phyloP scores from a whole-genome alignment of 108 stramenopile genomes.

The Skeletonema marinoi region DNA sequence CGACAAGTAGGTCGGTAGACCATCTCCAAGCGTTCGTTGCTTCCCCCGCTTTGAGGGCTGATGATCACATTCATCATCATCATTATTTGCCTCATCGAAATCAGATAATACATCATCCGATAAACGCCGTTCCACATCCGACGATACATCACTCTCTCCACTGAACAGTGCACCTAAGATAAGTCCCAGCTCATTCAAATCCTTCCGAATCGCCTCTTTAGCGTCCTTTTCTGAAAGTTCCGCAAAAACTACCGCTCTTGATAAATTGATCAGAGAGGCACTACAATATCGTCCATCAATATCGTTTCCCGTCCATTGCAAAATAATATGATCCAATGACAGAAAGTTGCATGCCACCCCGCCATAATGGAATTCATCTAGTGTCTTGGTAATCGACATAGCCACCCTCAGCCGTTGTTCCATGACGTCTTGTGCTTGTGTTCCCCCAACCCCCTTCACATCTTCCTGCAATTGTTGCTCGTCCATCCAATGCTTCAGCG shows the following conservation, averaged over 20 bases:
- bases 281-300: neutral
- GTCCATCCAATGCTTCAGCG: constrained; percentile 1
- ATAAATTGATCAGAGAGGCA: constrained; percentile 1
- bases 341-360: constrained; percentile 1
- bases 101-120: neutral
- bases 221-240: neutral
- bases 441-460: neutral
- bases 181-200: constrained; percentile 9
- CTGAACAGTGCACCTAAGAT: neutral
- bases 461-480: neutral
- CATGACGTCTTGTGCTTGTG: neutral
- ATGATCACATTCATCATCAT: neutral
- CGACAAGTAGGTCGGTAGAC: constrained; percentile 12
- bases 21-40: neutral
- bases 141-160: neutral
- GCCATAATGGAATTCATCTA: constrained; percentile 10
- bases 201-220: neutral
- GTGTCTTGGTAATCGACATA: constrained; percentile 6
- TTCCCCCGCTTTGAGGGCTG: constrained; percentile 10
- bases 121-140: neutral
- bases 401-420: neutral
- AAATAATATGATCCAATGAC: neutral
- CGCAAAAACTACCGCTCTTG: neutral
- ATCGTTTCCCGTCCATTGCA: constrained; percentile 7
- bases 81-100: neutral